A percentile compares a stretch with the other conserved stretches of the same genome.
Evolutionary conservation across 352 stramenopile species (phyloP).

Genomic region (Pythium pectinolyticum): DNA sequence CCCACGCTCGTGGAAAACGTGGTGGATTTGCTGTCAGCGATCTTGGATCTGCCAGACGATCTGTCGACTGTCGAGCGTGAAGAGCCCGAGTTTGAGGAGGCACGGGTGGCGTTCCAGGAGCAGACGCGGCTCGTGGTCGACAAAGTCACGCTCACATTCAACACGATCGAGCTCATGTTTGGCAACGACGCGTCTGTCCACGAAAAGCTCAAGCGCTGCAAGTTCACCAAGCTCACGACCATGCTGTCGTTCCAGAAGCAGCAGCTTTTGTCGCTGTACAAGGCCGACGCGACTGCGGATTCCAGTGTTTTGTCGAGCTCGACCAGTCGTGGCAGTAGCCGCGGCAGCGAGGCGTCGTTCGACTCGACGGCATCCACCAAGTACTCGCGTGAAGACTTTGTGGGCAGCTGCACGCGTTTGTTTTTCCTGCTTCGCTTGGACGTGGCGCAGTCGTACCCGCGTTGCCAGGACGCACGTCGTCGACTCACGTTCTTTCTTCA

Average conservation of each 20-base stretch:
- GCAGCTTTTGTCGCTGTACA: conserved; percentile 67
- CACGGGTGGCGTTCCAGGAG: conserved; percentile 65
- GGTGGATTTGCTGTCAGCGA: conserved; percentile 68
- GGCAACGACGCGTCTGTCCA: conserved; percentile 42
- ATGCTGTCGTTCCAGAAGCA: conserved; percentile 72
- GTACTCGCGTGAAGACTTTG: conserved; percentile 62
- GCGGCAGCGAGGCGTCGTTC: conserved; percentile 31
- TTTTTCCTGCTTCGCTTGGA: conserved; percentile 82
- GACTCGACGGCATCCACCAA: conserved; percentile 30
- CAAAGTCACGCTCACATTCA: conserved; percentile 41
- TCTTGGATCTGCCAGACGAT: conserved; percentile 83
- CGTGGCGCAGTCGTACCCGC: conserved; percentile 65
- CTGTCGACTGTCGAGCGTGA: conserved; percentile 49
- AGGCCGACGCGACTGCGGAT: conserved; percentile 60
- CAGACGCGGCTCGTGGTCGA: conserved; percentile 68
- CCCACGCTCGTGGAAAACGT: conserved; percentile 61
- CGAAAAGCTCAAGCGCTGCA: conserved; percentile 53
- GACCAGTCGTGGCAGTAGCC: conserved; percentile 7
- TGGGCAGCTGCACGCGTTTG: conserved; percentile 72
- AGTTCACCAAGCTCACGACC: conserved; percentile 57
- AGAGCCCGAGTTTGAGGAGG: conserved; percentile 36
- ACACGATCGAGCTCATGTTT: conserved; percentile 59
- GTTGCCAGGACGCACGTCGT: conserved; percentile 79
- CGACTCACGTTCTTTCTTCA: conserved; percentile 89
- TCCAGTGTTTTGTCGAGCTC: conserved; percentile 44